Conservation (phyloP, 768 basidiomycete species). For the Tylopilus subfusipes region DNA sequence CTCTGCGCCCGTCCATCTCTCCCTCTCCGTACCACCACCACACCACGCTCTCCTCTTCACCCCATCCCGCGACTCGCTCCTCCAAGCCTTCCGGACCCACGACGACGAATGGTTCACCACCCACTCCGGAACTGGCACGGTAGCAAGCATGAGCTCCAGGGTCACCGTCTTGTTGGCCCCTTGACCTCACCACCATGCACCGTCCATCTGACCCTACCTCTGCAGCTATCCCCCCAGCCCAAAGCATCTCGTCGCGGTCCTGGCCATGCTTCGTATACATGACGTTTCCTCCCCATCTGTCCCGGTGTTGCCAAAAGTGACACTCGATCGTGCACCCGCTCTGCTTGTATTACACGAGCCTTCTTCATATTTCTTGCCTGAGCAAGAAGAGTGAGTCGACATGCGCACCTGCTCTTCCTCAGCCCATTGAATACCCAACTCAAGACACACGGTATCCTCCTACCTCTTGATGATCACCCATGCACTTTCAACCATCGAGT, state of each 20-base stretch:
- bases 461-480: slow-evolving; percentile 50
- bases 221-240: slow-evolving; percentile 62
- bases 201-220: slow-evolving; percentile 8
- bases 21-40: slow-evolving; percentile 43
- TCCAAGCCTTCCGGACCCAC: slow-evolving; percentile 40
- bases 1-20: slow-evolving; percentile 68
- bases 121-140: slow-evolving; percentile 38
- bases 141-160: slow-evolving; percentile 37
- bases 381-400: slow-evolving; percentile 23
- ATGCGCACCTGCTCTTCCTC: background rate
- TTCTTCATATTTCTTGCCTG: slow-evolving; percentile 49
- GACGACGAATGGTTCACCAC: slow-evolving; percentile 45
- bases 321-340: slow-evolving; percentile 40
- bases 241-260: slow-evolving; percentile 49
- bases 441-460: slow-evolving; percentile 42
- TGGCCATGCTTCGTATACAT: slow-evolving; percentile 45
- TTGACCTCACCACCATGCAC: slow-evolving; percentile 1
- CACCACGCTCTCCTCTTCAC: slow-evolving; percentile 47
- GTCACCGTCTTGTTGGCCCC: slow-evolving; percentile 55
- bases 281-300: slow-evolving; percentile 18
- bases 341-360: slow-evolving; percentile 61
- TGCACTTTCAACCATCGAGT: slow-evolving; percentile 40
- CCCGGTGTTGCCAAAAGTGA: slow-evolving; percentile 30
- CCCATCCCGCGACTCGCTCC: slow-evolving; percentile 47
- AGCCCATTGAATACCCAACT: background rate